Evolutionary conservation across 805 yeast genomes (phyloP).

Genomic region (Candida takata): DNA sequence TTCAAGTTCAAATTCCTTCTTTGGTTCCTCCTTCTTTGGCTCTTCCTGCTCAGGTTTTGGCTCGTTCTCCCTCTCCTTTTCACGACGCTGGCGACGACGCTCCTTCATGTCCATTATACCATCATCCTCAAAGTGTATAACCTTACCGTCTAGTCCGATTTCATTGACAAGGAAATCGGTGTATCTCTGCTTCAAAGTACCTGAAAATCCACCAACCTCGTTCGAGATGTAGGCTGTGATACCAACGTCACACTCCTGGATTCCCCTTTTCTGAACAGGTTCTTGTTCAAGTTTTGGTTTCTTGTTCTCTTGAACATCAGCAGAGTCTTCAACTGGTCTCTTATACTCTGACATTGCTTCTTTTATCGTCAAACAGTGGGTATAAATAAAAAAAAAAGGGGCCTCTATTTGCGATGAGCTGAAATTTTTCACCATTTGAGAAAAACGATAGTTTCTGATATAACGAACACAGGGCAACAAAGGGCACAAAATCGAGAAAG

Average conservation of each 20-base stretch:
- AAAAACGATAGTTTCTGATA: too few species aligned
- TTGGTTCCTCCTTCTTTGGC: slow-evolving; percentile 7
- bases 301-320: slow-evolving; percentile 14
- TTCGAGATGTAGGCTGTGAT: slow-evolving; percentile 62
- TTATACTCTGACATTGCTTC: slow-evolving; percentile 16
- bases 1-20: slow-evolving; percentile 33
- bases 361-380: too few species aligned
- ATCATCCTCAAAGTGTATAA: slow-evolving; percentile 66
- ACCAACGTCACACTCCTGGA: slow-evolving; percentile 79
- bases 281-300: slow-evolving; percentile 14
- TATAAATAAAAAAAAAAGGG: too few species aligned
- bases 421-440: slow-evolving; percentile 1
- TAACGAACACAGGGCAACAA: too few species aligned
- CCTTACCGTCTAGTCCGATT: slow-evolving; percentile 59
- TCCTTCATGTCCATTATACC: slow-evolving; percentile 55
- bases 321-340: slow-evolving; percentile 18
- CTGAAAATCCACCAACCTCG: slow-evolving; percentile 58
- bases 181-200: slow-evolving; percentile 80
- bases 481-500: neutral
- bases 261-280: slow-evolving; percentile 28
- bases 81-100: slow-evolving; percentile 29
- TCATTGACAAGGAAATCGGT: slow-evolving; percentile 94
- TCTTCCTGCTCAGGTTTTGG: slow-evolving; percentile 3
- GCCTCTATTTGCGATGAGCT: slow-evolving; percentile 1
- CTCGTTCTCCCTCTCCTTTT: slow-evolving; percentile 26